These are phyloP conservation scores for Candida piceae DNA, from an alignment of 805 yeast genomes.

Conservation along the genomic window DNA sequence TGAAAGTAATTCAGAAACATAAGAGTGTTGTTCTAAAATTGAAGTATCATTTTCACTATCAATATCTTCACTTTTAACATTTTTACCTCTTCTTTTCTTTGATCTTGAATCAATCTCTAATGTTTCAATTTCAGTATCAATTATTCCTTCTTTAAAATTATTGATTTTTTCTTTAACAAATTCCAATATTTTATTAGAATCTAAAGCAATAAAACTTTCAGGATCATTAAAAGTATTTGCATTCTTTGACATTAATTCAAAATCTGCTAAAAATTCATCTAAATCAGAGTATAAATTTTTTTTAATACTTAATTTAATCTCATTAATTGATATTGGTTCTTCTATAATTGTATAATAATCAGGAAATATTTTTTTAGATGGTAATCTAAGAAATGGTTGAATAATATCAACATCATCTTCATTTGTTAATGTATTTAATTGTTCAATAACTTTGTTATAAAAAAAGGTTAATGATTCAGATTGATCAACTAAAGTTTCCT, in stretches of 20 bases:
- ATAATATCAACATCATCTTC: conserved; percentile 31
- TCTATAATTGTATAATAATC: conserved; percentile 11
- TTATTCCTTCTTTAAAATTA: conserved; percentile 28
- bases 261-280: conserved; percentile 50
- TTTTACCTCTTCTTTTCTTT: background rate
- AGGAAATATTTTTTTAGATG: conserved; percentile 49
- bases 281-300: conserved; percentile 32
- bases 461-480: conserved; percentile 22
- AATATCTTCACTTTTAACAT: background rate
- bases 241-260: conserved; percentile 62
- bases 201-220: conserved; percentile 58
- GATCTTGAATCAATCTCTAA: conserved; percentile 1
- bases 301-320: conserved; percentile 48
- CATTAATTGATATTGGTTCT: conserved; percentile 65
- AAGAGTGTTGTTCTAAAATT: conserved; percentile 2
- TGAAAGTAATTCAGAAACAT: conserved; percentile 16
- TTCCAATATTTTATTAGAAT: conserved; percentile 52
- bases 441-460: conserved; percentile 29
- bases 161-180: conserved; percentile 49
- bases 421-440: conserved; percentile 30
- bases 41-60: background rate
- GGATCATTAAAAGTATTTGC: conserved; percentile 71
- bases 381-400: conserved; percentile 61
- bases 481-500: background rate
- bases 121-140: conserved; percentile 2